These are phyloP conservation scores for Ramularia collo-cygni DNA, from an alignment of 2,329 filamentous ascomycete genomes.

Conservation along the genomic window DNA sequence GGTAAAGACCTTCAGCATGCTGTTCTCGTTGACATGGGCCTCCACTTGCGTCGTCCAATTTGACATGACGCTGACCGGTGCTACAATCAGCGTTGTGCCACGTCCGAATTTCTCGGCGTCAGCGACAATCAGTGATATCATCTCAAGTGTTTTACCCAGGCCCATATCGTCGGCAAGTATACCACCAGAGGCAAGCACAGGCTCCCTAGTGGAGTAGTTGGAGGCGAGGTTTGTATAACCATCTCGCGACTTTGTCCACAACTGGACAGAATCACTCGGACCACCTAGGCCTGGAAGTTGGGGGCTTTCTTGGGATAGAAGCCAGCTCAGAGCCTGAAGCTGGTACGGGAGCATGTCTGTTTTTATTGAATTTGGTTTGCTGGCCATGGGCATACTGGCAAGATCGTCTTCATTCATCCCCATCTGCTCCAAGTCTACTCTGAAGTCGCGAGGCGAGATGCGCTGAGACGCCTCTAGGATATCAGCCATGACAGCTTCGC, in stretches of 20 bases:
- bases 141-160: slow-evolving; percentile 78
- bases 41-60: slow-evolving; percentile 81
- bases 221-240: slow-evolving; percentile 64
- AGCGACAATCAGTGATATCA: slow-evolving; percentile 69
- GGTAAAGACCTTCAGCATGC: slow-evolving; percentile 59
- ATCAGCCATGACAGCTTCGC: slow-evolving; percentile 49
- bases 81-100: slow-evolving; percentile 70
- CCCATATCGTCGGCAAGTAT: slow-evolving; percentile 93
- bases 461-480: slow-evolving; percentile 60
- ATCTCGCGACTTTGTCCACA: slow-evolving; percentile 55
- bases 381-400: slow-evolving; percentile 62
- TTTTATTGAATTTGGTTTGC: slow-evolving; percentile 58
- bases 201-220: slow-evolving; percentile 53
- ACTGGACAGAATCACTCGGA: slow-evolving; percentile 60
- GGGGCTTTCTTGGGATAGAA: slow-evolving; percentile 69
- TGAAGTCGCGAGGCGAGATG: slow-evolving; percentile 59
- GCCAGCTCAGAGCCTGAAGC: slow-evolving; percentile 72
- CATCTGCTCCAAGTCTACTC: slow-evolving; percentile 61
- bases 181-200: slow-evolving; percentile 66
- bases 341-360: slow-evolving; percentile 75
- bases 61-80: slow-evolving; percentile 79
- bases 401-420: slow-evolving; percentile 65
- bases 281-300: slow-evolving; percentile 52
- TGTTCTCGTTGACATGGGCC: slow-evolving; percentile 60
- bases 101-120: slow-evolving; percentile 32